Base-by-base conservation (phyloP, 495 filamentous ascomycete genomes). In the Staphylotrichum tortipilum region DNA sequence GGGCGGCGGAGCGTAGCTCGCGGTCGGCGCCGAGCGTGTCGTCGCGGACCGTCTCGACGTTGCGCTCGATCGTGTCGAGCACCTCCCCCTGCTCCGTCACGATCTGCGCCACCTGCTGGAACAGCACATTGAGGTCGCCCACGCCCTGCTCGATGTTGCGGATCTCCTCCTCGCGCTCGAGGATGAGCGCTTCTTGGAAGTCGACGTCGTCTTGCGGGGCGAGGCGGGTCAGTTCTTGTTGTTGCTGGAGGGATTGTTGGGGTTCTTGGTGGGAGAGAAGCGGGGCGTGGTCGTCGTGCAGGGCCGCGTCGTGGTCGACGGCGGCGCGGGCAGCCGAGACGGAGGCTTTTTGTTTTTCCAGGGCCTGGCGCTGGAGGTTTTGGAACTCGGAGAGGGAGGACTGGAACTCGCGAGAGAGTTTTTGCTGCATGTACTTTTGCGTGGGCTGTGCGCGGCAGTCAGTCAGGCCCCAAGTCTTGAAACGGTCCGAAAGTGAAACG, bases 131-230 rank as follows among this genome's bases (percentile, higher is more conserved):
- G 47, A 98, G 72, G 61, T 98, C 92, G 45, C 86, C 85, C 10
- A 98, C 91, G 51, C 84, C 86, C 61, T 95, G 89, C 69, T 99
- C 92, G 60, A 99, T 97, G 59, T 92, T 88, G 26, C 90, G 83
- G 57, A 99, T 99, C 73, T 97, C 92, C 18, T 84, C 77, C 65
- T 99, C 92, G 15, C 92, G 88, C 74, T 97, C 90, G 52, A 91
- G 80, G 62, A 99, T 97, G 29, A 99, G 71, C 10, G 84, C 81
- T 53, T 97, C 94, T 61, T 99, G 94, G 72, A 97, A 99, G 60
- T 97, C 89, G 43, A 99, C 92, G 59, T 99, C 92, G 60, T 87
- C 84, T 63, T 99, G 92, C 30, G 89, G 79, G 2, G 92, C 92
- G 1, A 97, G 77, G 14, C 84, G 86, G 22, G 84, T 72, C 57